Percentiles rank a stretch among this genome's conserved stretches.
Evolutionary conservation across 345 rosid species (phyloP).

Genomic region (Hibiscus syriacus): DNA sequence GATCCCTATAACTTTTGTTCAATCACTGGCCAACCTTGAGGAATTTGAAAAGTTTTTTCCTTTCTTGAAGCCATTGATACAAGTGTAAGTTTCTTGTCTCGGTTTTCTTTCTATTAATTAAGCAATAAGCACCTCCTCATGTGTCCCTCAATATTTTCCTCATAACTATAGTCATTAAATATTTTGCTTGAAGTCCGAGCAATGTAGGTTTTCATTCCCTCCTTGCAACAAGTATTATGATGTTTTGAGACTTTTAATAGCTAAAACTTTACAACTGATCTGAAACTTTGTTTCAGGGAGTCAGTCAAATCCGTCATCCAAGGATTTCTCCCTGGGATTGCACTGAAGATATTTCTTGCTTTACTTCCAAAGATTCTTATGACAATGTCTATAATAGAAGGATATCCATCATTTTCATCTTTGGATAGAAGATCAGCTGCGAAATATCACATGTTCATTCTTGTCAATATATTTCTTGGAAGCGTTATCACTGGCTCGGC

Average conservation of each 20-base stretch:
- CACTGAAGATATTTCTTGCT: conserved; percentile 75
- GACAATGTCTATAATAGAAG: conserved; percentile 88
- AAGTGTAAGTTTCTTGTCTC: conserved; percentile 34
- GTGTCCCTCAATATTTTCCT: not conserved
- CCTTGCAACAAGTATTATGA: not conserved
- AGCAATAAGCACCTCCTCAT: not conserved
- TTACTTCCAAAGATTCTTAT: conserved; percentile 73
- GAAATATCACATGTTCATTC: conserved; percentile 68
- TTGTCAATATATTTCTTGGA: conserved; percentile 83
- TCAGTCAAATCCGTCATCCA: conserved; percentile 69
- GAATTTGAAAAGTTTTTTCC: conserved; percentile 74
- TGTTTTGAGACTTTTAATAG: not conserved
- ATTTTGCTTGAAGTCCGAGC: not conserved
- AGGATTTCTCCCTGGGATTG: conserved; percentile 95
- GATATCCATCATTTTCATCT: conserved; percentile 58
- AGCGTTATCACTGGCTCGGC: conserved; percentile 86
- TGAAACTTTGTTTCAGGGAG: conserved; percentile 38
- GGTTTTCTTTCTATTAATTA: not conserved
- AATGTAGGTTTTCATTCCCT: not conserved
- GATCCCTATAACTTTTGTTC: conserved; percentile 88
- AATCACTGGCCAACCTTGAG: conserved; percentile 94
- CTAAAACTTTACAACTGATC: conserved; percentile 9
- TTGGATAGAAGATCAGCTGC: conserved; percentile 81
- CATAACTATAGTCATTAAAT: not conserved
- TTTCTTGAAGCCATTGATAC: conserved; percentile 56